phyloP scores from a whole-genome alignment of 768 basidiomycete species.

The Floccularia luteovirens region DNA sequence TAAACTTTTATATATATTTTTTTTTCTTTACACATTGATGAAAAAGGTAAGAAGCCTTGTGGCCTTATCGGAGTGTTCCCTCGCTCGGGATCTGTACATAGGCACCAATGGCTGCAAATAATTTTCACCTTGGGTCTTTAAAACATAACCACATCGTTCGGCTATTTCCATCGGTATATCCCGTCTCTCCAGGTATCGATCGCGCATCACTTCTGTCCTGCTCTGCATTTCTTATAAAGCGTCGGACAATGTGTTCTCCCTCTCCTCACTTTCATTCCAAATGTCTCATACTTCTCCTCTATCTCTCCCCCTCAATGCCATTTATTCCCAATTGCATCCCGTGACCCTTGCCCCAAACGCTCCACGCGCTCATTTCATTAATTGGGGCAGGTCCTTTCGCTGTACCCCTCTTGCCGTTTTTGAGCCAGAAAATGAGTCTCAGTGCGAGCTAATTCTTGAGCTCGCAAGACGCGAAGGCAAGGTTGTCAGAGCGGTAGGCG shows the following conservation, averaged over 20 bases:
- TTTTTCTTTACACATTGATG: too few species aligned
- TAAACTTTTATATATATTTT: too few species aligned
- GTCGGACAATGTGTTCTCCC: constrained; percentile 19
- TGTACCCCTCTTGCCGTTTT: constrained; percentile 69
- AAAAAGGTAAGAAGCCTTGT: constrained; percentile 2
- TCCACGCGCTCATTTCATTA: constrained; percentile 49
- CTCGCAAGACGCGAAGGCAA: constrained; percentile 69
- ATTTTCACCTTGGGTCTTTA: too few species aligned
- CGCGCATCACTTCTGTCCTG: neutral
- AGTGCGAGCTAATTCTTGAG: constrained; percentile 73
- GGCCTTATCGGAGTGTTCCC: constrained; percentile 13
- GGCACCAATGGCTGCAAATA: constrained; percentile 7
- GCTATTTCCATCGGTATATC: constrained; percentile 4
- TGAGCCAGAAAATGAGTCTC: constrained; percentile 58
- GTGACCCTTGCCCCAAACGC: constrained; percentile 39
- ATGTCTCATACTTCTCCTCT: too few species aligned
- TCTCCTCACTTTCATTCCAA: too few species aligned
- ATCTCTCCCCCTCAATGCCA: constrained; percentile 31
- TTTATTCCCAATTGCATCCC: constrained; percentile 47
- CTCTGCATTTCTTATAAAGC: constrained; percentile 26
- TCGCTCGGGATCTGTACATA: constrained; percentile 13
- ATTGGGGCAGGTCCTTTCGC: constrained; percentile 82
- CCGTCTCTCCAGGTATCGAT: constrained; percentile 3
- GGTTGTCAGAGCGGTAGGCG: constrained; percentile 74
- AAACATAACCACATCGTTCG: too few species aligned